phyloP scores from a whole-genome alignment of 2,329 filamentous ascomycete genomes.

The Fusarium staphyleae region DNA sequence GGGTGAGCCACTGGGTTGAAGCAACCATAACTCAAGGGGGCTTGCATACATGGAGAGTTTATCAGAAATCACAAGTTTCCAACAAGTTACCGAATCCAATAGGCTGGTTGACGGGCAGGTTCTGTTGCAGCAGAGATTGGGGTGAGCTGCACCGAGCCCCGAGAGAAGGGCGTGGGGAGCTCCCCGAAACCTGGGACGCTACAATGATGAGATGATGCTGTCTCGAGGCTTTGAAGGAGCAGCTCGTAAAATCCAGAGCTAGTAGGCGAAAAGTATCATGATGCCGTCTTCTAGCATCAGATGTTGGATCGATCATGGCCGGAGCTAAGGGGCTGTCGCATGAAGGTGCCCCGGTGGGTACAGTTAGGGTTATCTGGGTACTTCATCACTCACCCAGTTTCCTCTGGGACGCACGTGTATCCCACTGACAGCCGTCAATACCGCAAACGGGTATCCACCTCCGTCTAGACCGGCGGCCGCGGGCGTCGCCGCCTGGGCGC shows the following conservation, averaged over 20 bases:
- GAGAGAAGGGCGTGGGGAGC: background rate
- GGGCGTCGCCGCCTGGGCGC: slow-evolving; percentile 23
- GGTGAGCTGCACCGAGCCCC: slow-evolving; percentile 4
- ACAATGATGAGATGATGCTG: slow-evolving; percentile 9
- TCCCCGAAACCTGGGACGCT: slow-evolving; percentile 2
- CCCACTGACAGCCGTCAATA: slow-evolving; percentile 29
- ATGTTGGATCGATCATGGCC: slow-evolving; percentile 27
- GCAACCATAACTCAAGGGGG: background rate
- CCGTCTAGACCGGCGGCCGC: slow-evolving; percentile 18
- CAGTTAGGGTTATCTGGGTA: background rate
- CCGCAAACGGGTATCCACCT: slow-evolving; percentile 31
- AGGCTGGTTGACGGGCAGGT: slow-evolving; percentile 29
- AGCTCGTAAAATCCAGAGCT: slow-evolving; percentile 25
- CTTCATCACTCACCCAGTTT: slow-evolving; percentile 5
- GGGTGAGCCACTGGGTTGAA: slow-evolving; percentile 12
- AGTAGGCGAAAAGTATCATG: slow-evolving; percentile 38
- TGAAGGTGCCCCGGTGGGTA: slow-evolving; percentile 4
- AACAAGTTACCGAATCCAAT: slow-evolving; percentile 27
- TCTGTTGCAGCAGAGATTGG: slow-evolving; percentile 23
- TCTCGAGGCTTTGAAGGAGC: slow-evolving; percentile 7
- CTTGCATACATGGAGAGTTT: background rate
- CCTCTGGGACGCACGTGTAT: too few species aligned
- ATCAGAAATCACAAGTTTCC: slow-evolving; percentile 12
- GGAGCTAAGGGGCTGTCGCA: slow-evolving; percentile 8
- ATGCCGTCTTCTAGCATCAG: slow-evolving; percentile 37